Evolutionary conservation across 768 basidiomycete genomes (phyloP).

Genomic region (Steccherinum ochraceum): DNA sequence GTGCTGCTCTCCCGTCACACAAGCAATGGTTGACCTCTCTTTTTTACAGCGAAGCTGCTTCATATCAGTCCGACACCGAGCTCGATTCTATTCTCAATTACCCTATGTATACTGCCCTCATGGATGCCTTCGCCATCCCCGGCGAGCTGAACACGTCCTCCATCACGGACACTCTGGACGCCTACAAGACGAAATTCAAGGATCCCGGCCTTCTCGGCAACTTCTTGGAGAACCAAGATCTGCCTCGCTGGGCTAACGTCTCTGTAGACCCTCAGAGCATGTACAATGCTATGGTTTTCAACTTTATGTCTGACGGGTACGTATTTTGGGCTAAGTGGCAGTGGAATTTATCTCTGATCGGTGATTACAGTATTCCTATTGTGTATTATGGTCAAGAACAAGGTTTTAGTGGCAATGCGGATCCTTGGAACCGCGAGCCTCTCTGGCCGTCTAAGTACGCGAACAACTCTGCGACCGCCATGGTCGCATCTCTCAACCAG

Average conservation of each 20-base stretch:
- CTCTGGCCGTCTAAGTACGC: constrained; percentile 66
- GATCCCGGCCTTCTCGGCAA: constrained; percentile 51
- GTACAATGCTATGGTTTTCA: constrained; percentile 70
- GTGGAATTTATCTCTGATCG: background rate
- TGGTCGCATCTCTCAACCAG: constrained; percentile 56
- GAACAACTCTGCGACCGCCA: constrained; percentile 49
- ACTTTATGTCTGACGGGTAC: constrained; percentile 68
- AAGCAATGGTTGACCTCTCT: constrained; percentile 13
- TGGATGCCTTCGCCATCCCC: constrained; percentile 64
- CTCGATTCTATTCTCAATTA: constrained; percentile 70
- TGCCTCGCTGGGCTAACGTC: constrained; percentile 66
- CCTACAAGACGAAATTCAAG: constrained; percentile 49
- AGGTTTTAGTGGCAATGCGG: constrained; percentile 51
- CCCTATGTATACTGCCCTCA: constrained; percentile 60
- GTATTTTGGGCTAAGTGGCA: background rate
- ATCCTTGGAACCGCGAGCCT: constrained; percentile 73
- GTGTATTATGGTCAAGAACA: constrained; percentile 84
- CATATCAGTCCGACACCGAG: constrained; percentile 54
- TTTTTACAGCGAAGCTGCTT: constrained; percentile 40
- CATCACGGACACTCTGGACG: constrained; percentile 42
- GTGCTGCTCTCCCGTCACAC: constrained; percentile 13
- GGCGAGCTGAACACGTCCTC: constrained; percentile 59
- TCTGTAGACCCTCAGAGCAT: constrained; percentile 70
- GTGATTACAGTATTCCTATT: constrained; percentile 53
- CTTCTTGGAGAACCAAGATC: constrained; percentile 76